A percentile compares a stretch with the other conserved stretches of the same genome.
These are phyloP conservation scores for Pyricularia sp. DNA, from an alignment of 2,329 filamentous ascomycete species.

Conservation along the genomic window DNA sequence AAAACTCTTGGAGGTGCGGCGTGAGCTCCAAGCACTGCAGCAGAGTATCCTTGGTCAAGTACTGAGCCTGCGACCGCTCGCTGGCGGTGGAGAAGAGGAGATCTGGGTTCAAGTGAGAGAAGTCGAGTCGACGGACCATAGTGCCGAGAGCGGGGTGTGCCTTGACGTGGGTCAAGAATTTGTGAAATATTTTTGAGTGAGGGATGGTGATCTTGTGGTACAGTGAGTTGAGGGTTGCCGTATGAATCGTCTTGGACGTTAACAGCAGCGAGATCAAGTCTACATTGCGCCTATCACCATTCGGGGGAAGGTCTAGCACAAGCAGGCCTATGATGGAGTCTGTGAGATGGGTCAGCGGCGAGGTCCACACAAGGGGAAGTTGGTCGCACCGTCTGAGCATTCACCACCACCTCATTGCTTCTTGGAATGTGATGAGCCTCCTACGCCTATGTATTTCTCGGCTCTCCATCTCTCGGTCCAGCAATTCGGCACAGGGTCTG, in stretches of 20 bases:
- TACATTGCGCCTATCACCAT: conserved; percentile 63
- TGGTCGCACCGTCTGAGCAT: not conserved
- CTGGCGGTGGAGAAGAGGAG: conserved; percentile 62
- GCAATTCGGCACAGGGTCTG: not conserved
- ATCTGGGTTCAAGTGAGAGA: conserved; percentile 74
- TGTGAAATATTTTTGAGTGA: conserved; percentile 71
- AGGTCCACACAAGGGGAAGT: not conserved
- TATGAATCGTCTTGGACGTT: conserved; percentile 62
- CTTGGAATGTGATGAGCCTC: not conserved
- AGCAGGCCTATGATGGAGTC: conserved; percentile 64
- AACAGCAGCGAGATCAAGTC: conserved; percentile 65
- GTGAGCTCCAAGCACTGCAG: conserved; percentile 58
- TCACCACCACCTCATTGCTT: not conserved
- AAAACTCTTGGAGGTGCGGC: conserved; percentile 62
- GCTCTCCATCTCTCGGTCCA: not conserved
- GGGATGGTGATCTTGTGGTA: conserved; percentile 73
- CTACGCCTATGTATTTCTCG: not conserved
- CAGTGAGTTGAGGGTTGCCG: conserved; percentile 58
- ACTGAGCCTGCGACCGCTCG: conserved; percentile 61
- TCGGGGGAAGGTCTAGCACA: conserved; percentile 59
- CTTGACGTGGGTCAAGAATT: conserved; percentile 58
- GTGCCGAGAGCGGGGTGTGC: conserved; percentile 56
- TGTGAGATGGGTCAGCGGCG: conserved; percentile 17
- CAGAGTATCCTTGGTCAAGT: conserved; percentile 62
- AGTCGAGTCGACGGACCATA: conserved; percentile 67